Evolutionary conservation across 2,329 filamentous ascomycete species (phyloP), one percentile per base, ranked within the genome.

Genomic region (Trichoderma sp.): DNA sequence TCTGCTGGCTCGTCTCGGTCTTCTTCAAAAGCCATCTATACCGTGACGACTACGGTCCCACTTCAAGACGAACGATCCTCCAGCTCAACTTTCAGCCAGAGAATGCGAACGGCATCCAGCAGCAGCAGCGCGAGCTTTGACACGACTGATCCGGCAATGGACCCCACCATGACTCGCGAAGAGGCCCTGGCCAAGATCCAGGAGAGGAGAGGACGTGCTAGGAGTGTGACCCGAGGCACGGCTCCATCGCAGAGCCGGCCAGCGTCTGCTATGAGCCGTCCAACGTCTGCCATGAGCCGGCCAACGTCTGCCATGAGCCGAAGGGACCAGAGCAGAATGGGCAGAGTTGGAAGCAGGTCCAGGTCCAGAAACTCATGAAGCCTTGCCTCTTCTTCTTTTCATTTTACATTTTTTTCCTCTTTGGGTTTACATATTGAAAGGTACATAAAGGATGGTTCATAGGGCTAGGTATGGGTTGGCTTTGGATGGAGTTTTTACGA

Each of bases 161-260:
- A 85, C 52, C 87, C 88, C 5, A 90, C 88, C 49, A 89, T 90
- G 86, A 87, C 87, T 30, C 85, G 92, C 66, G 92, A 93, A 77
- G 85, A 93, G 78, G 91, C 91, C 4, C 84, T 95, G 18, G 90
- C 90, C 67, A 88, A 90, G 76, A 94, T 95, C 72, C 85, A 89
- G 65, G 89, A 92, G 79, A 84, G 92, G 32, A 82, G 92, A 65
- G 91, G 90, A 7, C 83, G 92, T 56, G 90, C 91, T 68, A 85
- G 88, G 73, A 92, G 90, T 77, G 86, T 90, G 68, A 88, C 89
- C 5, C 84, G 88, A 64, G 88, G 87, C 2, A 85, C 87, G 6
- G 81, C 85, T 70, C 91, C 90, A 24, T 74, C 77, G 8, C 81
- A 83, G 70, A 88, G 86, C 78, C 84, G 86, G 77, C 86, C 87